Conservation (phyloP, 1,284 basidiomycete genomes). For the Ceratobasidium sp. region DNA sequence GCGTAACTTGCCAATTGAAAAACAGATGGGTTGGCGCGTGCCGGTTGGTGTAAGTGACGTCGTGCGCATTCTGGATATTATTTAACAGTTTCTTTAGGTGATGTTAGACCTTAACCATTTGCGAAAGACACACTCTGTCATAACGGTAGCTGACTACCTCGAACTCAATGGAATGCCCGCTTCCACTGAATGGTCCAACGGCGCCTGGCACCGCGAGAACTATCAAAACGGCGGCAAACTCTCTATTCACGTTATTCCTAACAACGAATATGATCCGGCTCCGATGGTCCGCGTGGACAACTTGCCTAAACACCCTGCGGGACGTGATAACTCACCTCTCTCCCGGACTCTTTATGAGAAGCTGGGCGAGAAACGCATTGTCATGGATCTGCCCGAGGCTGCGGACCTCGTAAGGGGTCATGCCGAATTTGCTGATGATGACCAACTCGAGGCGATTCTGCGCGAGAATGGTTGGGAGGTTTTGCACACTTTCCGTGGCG, state of each 20-base stretch:
- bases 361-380: conserved; percentile 47
- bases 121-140: conserved; percentile 56
- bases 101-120: conserved; percentile 64
- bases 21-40: conserved; percentile 58
- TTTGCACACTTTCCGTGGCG: conserved; percentile 56
- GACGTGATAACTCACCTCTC: conserved; percentile 51
- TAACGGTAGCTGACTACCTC: conserved; percentile 60
- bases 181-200: conserved; percentile 55
- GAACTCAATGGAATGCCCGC: conserved; percentile 56
- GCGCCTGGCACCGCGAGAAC: conserved; percentile 55
- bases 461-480: conserved; percentile 56
- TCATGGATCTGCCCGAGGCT: conserved; percentile 54
- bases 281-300: conserved; percentile 56
- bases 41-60: conserved; percentile 53
- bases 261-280: conserved; percentile 57
- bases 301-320: conserved; percentile 47
- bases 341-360: conserved; percentile 45
- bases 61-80: neutral
- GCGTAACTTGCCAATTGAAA: conserved; percentile 56
- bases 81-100: conserved; percentile 44
- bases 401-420: conserved; percentile 47
- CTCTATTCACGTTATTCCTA: conserved; percentile 56
- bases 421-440: conserved; percentile 50
- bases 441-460: conserved; percentile 55
- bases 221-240: conserved; percentile 51